Conservation (phyloP, 2,329 filamentous ascomycete species). For the Chaetomiaceae sp. region DNA sequence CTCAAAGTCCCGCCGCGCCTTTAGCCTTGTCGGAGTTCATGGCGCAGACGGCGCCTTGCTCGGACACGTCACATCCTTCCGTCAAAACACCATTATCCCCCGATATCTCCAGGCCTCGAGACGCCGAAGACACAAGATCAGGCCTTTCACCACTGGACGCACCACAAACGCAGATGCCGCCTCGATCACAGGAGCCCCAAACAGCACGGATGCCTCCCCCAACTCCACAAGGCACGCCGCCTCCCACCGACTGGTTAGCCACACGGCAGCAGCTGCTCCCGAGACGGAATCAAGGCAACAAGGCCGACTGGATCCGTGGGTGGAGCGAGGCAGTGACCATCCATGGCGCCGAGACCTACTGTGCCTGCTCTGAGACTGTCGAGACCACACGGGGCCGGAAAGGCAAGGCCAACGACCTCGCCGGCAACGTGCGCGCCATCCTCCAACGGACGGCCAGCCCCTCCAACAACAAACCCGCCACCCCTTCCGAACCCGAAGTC, state of each 20-base stretch:
- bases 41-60: slow-evolving; percentile 15
- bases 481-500: slow-evolving; percentile 9
- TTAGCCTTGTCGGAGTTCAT: slow-evolving; percentile 24
- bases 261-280: slow-evolving; percentile 23
- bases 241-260: slow-evolving; percentile 20
- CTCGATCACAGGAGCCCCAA: not conserved
- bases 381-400: slow-evolving; percentile 7
- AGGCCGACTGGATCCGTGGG: slow-evolving; percentile 24
- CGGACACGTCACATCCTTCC: slow-evolving; percentile 13
- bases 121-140: not conserved
- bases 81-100: slow-evolving; percentile 10
- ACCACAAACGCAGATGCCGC: not conserved
- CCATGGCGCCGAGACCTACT: slow-evolving; percentile 23
- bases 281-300: slow-evolving; percentile 20
- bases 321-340: slow-evolving; percentile 23
- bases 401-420: slow-evolving; percentile 13
- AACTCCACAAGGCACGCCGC: not conserved
- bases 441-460: slow-evolving; percentile 7
- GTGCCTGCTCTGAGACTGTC: slow-evolving; percentile 21
- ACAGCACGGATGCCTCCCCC: not conserved
- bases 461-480: not conserved
- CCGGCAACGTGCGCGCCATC: slow-evolving; percentile 17
- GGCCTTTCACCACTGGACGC: not conserved
- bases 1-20: slow-evolving; percentile 15
- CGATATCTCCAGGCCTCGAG: not conserved